Evolutionary conservation across 257 asterid species (phyloP).

Genomic region (Capsicum rhomboideum): DNA sequence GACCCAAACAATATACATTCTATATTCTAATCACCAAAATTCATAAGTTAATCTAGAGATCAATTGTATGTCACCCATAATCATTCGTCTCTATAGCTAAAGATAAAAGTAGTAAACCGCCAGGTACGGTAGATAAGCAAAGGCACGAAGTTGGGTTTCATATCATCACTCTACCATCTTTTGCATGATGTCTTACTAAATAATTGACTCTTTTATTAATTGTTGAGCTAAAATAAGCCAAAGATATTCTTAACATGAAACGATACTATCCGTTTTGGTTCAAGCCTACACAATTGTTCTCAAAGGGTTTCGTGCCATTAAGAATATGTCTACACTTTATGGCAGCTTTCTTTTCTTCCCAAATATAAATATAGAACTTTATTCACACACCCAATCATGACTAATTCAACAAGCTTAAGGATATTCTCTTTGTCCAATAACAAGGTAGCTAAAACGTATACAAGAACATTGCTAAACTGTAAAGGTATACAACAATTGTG

Average conservation of each 20-base stretch:
- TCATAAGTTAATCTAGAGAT: no score
- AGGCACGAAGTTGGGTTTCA: no score
- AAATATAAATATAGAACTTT: neutral
- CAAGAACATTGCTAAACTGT: neutral
- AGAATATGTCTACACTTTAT: neutral
- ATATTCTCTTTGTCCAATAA: neutral
- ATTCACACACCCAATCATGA: neutral
- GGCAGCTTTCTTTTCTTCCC: neutral
- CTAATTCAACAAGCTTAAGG: neutral
- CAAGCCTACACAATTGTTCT: rapidly evolving
- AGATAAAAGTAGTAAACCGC: no score
- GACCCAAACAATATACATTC: no score
- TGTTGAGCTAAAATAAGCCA: neutral
- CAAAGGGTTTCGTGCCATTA: neutral
- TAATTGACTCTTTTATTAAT: neutral
- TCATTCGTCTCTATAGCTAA: no score
- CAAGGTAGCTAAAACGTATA: neutral
- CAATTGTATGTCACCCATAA: no score
- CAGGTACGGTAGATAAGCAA: no score
- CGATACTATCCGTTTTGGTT: neutral
- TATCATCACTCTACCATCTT: no score
- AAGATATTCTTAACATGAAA: neutral
- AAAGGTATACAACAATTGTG: neutral
- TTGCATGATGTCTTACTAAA: neutral
- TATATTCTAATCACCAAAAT: no score